A percentile compares a stretch with the other conserved stretches of the same genome.
phyloP scores from a whole-genome alignment of 2,329 filamentous ascomycete genomes.

The Pseudogymnoascus sp. region DNA sequence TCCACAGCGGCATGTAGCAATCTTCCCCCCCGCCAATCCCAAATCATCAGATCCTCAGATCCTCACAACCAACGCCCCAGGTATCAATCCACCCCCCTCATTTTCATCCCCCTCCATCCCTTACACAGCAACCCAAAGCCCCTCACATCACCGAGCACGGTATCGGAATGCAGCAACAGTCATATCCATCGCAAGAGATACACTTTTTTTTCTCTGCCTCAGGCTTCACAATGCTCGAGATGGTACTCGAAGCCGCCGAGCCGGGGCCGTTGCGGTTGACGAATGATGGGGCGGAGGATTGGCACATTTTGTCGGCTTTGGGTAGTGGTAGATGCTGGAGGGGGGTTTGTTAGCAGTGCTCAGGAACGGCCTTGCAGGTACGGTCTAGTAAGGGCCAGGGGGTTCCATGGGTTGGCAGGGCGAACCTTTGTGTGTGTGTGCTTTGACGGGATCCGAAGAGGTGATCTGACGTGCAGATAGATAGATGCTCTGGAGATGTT shows the following conservation, averaged over 20 bases:
- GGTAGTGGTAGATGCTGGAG: neutral
- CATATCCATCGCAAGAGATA: conserved; percentile 43
- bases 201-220: conserved; percentile 41
- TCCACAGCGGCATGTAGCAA: neutral
- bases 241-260: conserved; percentile 40
- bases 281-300: conserved; percentile 27
- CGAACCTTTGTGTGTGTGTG: neutral
- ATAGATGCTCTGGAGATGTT: neutral
- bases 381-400: neutral
- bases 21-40: neutral
- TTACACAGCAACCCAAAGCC: neutral
- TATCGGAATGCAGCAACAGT: conserved; percentile 49
- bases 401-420: neutral
- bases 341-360: neutral
- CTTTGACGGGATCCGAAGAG: neutral
- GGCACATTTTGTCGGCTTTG: conserved; percentile 23
- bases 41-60: neutral
- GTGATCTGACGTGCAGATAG: neutral
- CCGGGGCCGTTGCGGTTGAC: conserved; percentile 41
- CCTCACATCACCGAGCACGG: conserved; percentile 44
- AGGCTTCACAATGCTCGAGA: conserved; percentile 45
- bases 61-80: neutral
- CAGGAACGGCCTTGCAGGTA: neutral
- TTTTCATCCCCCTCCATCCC: neutral
- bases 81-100: neutral